Evolutionary conservation across 2,329 filamentous ascomycete species (phyloP).

Genomic region (Sclerotinia trifoliorum): DNA sequence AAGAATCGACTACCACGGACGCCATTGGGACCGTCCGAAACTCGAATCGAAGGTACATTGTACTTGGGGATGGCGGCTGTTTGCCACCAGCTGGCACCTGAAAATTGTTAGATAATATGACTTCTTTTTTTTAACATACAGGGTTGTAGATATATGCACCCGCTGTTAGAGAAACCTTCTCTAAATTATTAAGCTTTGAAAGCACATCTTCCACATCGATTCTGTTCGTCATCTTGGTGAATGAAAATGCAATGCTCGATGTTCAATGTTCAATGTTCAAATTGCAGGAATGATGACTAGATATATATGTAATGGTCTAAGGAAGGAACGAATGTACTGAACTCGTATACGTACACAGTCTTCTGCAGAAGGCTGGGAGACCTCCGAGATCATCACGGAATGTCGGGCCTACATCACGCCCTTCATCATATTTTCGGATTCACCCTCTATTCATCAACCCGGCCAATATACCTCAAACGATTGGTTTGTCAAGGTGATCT

Average conservation of each 20-base stretch:
- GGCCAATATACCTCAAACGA: background rate
- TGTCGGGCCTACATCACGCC: background rate
- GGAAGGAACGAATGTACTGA: background rate
- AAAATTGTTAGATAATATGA: conserved; percentile 25
- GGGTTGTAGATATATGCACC: conserved; percentile 39
- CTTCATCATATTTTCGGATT: background rate
- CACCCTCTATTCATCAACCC: background rate
- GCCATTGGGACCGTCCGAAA: conserved; percentile 42
- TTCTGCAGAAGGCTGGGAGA: background rate
- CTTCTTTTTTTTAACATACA: background rate
- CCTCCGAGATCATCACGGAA: background rate
- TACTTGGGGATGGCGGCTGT: conserved; percentile 37
- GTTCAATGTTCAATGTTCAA: background rate
- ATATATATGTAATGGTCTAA: background rate
- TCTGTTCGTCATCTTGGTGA: conserved; percentile 27
- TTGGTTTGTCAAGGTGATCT: background rate
- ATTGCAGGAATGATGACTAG: background rate
- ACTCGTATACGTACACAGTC: background rate
- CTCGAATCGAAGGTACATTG: conserved; percentile 39
- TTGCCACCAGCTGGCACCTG: conserved; percentile 41
- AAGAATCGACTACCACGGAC: conserved; percentile 40
- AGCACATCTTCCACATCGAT: conserved; percentile 54
- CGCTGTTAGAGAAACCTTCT: conserved; percentile 55
- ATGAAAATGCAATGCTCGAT: background rate
- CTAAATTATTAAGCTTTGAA: conserved; percentile 51